Percentiles rank a stretch among this genome's conserved stretches.
Evolutionary conservation across 208 protist genomes (phyloP).

Genomic region (Acanthamoeba triangularis): DNA sequence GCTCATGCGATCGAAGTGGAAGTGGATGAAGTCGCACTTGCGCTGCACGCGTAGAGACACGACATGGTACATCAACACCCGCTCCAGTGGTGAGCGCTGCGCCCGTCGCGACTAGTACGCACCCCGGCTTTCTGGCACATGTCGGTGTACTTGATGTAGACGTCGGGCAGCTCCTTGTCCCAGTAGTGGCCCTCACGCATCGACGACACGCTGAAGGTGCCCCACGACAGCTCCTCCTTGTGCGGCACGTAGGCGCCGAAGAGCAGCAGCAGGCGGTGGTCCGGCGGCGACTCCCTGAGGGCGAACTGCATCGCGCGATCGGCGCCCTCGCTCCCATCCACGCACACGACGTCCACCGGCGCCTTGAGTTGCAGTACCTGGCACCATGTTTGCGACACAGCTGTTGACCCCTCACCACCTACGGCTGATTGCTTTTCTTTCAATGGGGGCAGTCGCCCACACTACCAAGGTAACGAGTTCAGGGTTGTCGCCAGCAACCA

Average conservation of each 20-base stretch:
- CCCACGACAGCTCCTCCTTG: constrained; percentile 35
- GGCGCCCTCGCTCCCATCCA: constrained; percentile 66
- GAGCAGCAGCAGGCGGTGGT: constrained; percentile 24
- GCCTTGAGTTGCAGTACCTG: no score
- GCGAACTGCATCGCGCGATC: constrained; percentile 19
- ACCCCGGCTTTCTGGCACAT: constrained; percentile 38
- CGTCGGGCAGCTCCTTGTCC: constrained; percentile 42
- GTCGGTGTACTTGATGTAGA: constrained; percentile 57
- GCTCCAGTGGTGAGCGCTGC: no score
- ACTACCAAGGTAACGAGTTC: neutral
- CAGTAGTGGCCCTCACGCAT: constrained; percentile 54
- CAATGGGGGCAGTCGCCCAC: no score
- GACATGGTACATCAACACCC: neutral
- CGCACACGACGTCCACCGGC: constrained; percentile 39
- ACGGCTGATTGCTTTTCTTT: no score
- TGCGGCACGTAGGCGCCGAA: constrained; percentile 14
- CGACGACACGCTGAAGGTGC: neutral
- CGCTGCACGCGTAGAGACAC: neutral
- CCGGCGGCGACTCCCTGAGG: neutral
- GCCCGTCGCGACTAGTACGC: neutral
- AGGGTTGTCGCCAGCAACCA: no score
- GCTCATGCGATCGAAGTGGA: constrained; percentile 38
- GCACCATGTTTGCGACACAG: no score
- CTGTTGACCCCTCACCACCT: no score
- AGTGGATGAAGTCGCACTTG: constrained; percentile 59